Conservation (phyloP, 768 basidiomycete genomes). For the Candolleomyces eurysporus region DNA sequence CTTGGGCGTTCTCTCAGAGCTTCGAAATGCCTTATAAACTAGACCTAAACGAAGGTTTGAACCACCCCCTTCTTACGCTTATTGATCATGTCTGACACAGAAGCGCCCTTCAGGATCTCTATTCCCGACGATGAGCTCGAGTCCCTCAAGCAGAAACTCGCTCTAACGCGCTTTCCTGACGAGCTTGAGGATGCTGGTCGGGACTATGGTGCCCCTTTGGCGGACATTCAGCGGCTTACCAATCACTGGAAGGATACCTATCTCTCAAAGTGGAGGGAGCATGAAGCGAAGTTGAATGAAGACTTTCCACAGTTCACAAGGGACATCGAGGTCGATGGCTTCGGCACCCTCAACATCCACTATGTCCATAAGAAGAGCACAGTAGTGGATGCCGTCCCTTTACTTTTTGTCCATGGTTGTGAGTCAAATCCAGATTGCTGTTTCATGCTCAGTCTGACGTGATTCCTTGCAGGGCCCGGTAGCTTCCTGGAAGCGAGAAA, state of each 20-base stretch:
- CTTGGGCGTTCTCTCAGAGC: too few relatives aligned
- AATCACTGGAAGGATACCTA: constrained; percentile 39
- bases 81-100: constrained; percentile 16
- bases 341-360: constrained; percentile 47
- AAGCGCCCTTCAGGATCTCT: constrained; percentile 45
- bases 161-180: constrained; percentile 49
- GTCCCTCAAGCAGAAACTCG: constrained; percentile 45
- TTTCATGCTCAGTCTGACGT: neutral
- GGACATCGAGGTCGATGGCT: constrained; percentile 47
- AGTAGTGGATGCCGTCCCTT: constrained; percentile 41
- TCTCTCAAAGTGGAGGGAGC: constrained; percentile 6
- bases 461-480: constrained; percentile 44
- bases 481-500: constrained; percentile 50
- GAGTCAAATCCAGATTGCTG: constrained; percentile 10
- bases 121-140: constrained; percentile 42
- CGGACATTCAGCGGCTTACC: constrained; percentile 46
- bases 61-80: too few relatives aligned
- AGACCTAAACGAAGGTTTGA: too few relatives aligned
- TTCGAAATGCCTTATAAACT: too few relatives aligned
- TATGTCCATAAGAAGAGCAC: constrained; percentile 56
- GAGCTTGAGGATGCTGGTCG: constrained; percentile 50
- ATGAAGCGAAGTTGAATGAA: constrained; percentile 49
- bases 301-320: constrained; percentile 55
- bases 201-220: constrained; percentile 53
- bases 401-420: constrained; percentile 54